Base-by-base conservation (phyloP, 1,284 basidiomycete species). In the Mycena citricolor region DNA sequence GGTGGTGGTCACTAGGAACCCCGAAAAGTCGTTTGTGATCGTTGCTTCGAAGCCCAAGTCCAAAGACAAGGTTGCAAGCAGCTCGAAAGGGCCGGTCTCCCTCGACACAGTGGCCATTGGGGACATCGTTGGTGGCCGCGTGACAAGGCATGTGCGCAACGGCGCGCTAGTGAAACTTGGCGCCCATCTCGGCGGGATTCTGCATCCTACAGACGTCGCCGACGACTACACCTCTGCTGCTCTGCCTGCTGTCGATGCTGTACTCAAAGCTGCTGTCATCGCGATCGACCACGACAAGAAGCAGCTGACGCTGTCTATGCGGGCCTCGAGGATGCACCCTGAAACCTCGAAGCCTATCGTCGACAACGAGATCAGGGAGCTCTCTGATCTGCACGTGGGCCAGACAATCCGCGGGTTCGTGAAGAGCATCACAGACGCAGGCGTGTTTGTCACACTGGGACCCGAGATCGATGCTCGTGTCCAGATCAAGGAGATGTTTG, bases 401-500 rank as follows among this genome's bases (percentile, higher is more conserved):
- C 73, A 86, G 47, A 77, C 73, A 19, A 69, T 95, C 24, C 78
- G 92, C 40, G 95, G 95, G 10, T 91, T 97, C 61, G 80, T 98
- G 61, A 95, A 93, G 68, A 87, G 81, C 53, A 74, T 98, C 32
- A 78, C 83, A 16, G 86, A 92, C 38, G 82, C 87, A 57, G 95
- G 95, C 12, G 63, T 99, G n/a, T 98, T 97, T 59, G 90, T 99
- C 4, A 81, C 81, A 29, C 66, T 99, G 17, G 92, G 91, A 13
- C 79, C 86, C 37, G 77, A 78, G 36, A 70, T 97, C 24, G 90
- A 93, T 58, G 94, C 89, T 41, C 83, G 95, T 17, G 86, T 98
- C 19, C 93, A 95, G 67, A 98, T 98, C 62, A 86, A 81, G 62
- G 92, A 97, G 66, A 76, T 97, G 23, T 91, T 95, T 62, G 87